A percentile compares a stretch with the other conserved stretches of the same genome.
Evolutionary conservation across 768 basidiomycete genomes (phyloP).

Genomic region (Macrocybe gigantea): DNA sequence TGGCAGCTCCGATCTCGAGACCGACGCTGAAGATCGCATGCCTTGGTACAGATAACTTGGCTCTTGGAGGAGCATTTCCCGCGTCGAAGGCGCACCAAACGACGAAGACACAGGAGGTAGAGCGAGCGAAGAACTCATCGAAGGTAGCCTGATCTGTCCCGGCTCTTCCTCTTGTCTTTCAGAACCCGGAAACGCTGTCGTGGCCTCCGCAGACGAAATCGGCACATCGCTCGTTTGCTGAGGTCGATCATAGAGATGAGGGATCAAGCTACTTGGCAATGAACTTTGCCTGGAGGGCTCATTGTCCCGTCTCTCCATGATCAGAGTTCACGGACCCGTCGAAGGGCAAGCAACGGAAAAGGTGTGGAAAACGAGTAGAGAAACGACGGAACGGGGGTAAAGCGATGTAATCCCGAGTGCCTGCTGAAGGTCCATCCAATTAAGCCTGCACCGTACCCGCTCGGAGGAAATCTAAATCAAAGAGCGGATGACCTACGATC

Average conservation of each 20-base stretch:
- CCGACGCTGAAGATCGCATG: slow-evolving; percentile 5
- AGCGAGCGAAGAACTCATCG: slow-evolving; percentile 9
- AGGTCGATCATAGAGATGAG: slow-evolving; percentile 37
- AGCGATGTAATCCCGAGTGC: no score
- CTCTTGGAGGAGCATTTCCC: slow-evolving; percentile 5
- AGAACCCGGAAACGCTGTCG: slow-evolving; percentile 1
- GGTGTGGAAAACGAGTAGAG: slow-evolving; percentile 12
- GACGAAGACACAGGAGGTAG: slow-evolving; percentile 9
- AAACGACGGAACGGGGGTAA: slow-evolving; percentile 8
- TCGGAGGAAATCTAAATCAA: slow-evolving; percentile 14
- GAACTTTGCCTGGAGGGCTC: slow-evolving; percentile 31
- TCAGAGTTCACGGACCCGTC: slow-evolving; percentile 8
- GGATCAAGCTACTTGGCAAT: slow-evolving; percentile 44
- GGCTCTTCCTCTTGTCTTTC: slow-evolving; percentile 1
- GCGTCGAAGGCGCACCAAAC: slow-evolving; percentile 7
- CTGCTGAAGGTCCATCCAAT: slow-evolving; percentile 16
- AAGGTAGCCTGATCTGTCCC: slow-evolving; percentile 12
- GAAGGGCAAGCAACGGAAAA: slow-evolving; percentile 10
- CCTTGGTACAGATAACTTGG: slow-evolving; percentile 5
- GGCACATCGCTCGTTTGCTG: slow-evolving; percentile 23
- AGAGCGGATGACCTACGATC: slow-evolving; percentile 16
- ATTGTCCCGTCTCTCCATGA: slow-evolving; percentile 18
- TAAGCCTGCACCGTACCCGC: slow-evolving; percentile 17
- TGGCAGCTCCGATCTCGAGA: background rate
- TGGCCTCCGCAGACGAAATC: background rate